phyloP scores from a whole-genome alignment of 2,329 filamentous ascomycete genomes.

The Sclerotinia nivalis region DNA sequence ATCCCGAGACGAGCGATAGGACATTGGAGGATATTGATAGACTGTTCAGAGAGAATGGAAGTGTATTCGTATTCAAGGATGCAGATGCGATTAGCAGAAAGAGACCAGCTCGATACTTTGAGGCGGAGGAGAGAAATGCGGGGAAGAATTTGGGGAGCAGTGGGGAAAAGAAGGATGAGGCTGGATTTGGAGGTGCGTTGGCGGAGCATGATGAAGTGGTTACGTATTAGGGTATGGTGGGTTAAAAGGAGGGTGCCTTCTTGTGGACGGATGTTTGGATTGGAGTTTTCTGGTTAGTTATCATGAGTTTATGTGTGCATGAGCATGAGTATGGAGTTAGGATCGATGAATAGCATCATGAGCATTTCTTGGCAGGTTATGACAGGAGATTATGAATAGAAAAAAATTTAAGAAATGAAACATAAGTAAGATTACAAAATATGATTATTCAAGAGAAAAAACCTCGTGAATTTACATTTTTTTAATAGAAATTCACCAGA shows the following conservation, averaged over 20 bases:
- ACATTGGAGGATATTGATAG: slow-evolving; percentile 22
- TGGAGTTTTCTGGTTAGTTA: background rate
- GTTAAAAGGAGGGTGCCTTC: background rate
- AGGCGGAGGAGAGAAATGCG: background rate
- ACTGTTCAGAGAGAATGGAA: slow-evolving; percentile 17
- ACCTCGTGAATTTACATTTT: background rate
- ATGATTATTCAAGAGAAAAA: background rate
- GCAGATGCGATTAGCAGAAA: slow-evolving; percentile 12
- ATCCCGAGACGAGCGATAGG: slow-evolving; percentile 50
- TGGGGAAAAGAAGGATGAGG: background rate
- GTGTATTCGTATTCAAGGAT: slow-evolving; percentile 11
- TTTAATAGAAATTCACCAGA: background rate
- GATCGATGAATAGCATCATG: background rate
- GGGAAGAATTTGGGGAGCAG: background rate
- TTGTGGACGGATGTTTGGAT: background rate
- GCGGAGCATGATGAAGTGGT: slow-evolving; percentile 17
- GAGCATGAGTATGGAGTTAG: slow-evolving; percentile 6
- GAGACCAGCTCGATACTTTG: slow-evolving; percentile 18
- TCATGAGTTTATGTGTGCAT: background rate
- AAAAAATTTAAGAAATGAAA: background rate
- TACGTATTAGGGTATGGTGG: background rate
- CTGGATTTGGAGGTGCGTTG: background rate
- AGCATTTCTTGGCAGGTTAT: background rate
- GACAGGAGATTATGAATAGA: background rate
- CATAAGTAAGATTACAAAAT: background rate